Conservation (phyloP, 106 monocot genomes). For the Alisma plantagoaquatica region DNA sequence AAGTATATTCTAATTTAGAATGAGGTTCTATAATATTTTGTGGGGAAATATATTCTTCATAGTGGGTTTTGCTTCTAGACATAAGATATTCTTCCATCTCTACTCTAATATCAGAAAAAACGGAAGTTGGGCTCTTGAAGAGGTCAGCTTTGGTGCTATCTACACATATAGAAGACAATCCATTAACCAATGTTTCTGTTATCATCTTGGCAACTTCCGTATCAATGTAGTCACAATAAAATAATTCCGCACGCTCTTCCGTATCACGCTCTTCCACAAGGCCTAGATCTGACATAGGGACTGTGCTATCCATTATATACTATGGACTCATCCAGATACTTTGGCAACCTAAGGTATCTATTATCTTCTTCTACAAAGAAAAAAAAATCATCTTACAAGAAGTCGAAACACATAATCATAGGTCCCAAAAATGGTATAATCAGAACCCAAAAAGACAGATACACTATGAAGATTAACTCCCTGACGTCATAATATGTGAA, state of each 20-base stretch:
- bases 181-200: neutral
- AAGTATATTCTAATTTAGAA: neutral
- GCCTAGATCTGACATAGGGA: no score
- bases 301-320: no score
- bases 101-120: constrained; percentile 3
- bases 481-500: no score
- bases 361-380: no score
- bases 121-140: constrained; percentile 6
- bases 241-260: neutral
- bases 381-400: no score
- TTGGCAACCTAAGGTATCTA: no score
- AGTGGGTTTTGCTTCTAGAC: neutral
- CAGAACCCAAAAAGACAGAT: no score
- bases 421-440: no score
- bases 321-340: no score
- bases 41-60: neutral
- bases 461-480: no score
- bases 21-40: neutral
- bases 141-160: constrained; percentile 7
- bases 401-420: no score
- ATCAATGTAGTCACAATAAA: neutral
- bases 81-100: constrained; percentile 7
- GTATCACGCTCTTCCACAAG: no score
- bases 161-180: constrained; percentile 3
- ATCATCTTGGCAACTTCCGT: constrained; percentile 1